A percentile compares a stretch with the other conserved stretches of the same genome.
Evolutionary conservation across 805 yeast species (phyloP).

Genomic region (Metschnikowia continentalis): DNA sequence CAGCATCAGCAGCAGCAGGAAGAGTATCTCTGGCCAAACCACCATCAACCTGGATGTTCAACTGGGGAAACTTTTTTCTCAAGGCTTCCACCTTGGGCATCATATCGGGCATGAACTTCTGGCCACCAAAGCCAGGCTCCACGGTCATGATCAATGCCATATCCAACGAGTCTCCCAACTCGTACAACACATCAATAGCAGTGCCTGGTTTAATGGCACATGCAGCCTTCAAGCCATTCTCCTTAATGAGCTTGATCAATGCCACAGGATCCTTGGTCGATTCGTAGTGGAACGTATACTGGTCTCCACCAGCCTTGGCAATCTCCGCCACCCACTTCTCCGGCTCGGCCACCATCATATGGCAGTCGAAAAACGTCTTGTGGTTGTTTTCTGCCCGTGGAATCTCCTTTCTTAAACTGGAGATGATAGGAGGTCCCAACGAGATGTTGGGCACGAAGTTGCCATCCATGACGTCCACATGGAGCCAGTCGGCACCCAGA

Average conservation of each 20-base stretch:
- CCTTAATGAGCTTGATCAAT: conserved; percentile 70
- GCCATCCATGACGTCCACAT: conserved; percentile 98
- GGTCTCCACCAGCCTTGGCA: conserved; percentile 92
- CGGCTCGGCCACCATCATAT: conserved; percentile 95
- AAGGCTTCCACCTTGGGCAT: conserved; percentile 88
- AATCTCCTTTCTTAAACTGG: conserved; percentile 68
- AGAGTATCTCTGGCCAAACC: conserved; percentile 87
- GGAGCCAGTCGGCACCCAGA: conserved; percentile 93
- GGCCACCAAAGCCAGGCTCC: conserved; percentile 99
- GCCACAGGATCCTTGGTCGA: conserved; percentile 75
- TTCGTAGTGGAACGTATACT: conserved; percentile 94
- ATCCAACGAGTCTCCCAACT: conserved; percentile 72
- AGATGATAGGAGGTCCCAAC: conserved; percentile 86
- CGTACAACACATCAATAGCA: conserved; percentile 74
- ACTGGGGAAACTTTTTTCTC: conserved; percentile 66
- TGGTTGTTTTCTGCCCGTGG: conserved; percentile 51
- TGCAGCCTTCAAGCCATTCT: conserved; percentile 85
- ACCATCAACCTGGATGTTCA: conserved; percentile 95
- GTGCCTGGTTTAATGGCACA: conserved; percentile 95
- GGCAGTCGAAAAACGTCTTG: conserved; percentile 78
- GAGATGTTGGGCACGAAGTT: conserved; percentile 96
- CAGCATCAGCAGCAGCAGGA: conserved; percentile 87
- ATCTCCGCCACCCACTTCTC: conserved; percentile 91
- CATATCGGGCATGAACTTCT: conserved; percentile 91
- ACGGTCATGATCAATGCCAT: conserved; percentile 98